phyloP scores from a whole-genome alignment of 1,284 basidiomycete species.

The Rhizoctonia solani region DNA sequence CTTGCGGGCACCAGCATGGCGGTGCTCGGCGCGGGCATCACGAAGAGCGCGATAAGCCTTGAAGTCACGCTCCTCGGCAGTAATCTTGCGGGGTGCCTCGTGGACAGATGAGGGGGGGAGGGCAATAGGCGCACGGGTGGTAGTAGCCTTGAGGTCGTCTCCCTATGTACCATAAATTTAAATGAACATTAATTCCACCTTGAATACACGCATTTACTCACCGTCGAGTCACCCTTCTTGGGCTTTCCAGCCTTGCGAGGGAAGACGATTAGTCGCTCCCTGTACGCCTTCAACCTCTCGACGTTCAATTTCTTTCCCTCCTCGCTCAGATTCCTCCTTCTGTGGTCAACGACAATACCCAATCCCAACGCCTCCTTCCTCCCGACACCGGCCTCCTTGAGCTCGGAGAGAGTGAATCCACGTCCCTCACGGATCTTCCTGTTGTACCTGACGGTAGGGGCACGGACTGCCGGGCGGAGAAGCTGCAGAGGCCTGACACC shows the following conservation, averaged over 20 bases:
- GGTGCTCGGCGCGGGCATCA: conserved; percentile 78
- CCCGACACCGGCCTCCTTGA: conserved; percentile 96
- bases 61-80: conserved; percentile 87
- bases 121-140: conserved; percentile 72
- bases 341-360: conserved; percentile 96
- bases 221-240: conserved; percentile 91
- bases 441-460: conserved; percentile 98
- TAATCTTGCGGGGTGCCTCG: conserved; percentile 94
- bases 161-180: conserved; percentile 54
- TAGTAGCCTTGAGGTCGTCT: conserved; percentile 82
- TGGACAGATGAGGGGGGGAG: conserved; percentile 68
- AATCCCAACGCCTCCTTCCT: conserved; percentile 92
- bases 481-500: conserved; percentile 91
- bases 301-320: conserved; percentile 97
- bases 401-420: conserved; percentile 93
- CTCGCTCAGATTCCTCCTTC: conserved; percentile 95
- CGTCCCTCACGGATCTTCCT: conserved; percentile 96
- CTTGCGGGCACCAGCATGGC: conserved; percentile 89
- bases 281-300: conserved; percentile 94
- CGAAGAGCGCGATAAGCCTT: conserved; percentile 90
- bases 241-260: conserved; percentile 94
- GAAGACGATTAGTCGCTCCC: conserved; percentile 86
- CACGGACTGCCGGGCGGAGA: conserved; percentile 97
- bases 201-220: conserved; percentile 51
- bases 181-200: conserved; percentile 29